A percentile compares a stretch with the other conserved stretches of the same genome.
phyloP scores from a whole-genome alignment of 345 rosid genomes.

The Eucalyptus tenuipes region DNA sequence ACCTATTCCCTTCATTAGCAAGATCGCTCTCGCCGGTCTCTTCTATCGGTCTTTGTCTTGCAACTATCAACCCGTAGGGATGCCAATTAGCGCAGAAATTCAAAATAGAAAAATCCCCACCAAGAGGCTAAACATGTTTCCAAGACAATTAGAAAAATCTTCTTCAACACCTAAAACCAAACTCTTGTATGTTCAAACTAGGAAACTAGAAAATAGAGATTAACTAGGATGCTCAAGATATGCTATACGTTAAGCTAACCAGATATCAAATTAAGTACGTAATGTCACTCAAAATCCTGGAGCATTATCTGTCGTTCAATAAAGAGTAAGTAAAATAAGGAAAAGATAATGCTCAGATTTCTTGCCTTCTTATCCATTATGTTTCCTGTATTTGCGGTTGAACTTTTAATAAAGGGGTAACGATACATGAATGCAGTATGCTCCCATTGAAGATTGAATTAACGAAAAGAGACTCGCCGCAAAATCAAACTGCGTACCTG shows the following conservation, averaged over 20 bases:
- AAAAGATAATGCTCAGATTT: neutral
- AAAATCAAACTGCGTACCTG: slow-evolving; percentile 27
- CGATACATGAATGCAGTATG: neutral
- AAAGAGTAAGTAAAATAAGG: neutral
- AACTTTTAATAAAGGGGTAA: neutral
- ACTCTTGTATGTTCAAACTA: neutral
- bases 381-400: neutral
- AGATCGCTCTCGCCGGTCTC: neutral
- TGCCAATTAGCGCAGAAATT: neutral
- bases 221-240: neutral
- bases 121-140: neutral
- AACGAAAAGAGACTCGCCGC: neutral
- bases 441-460: neutral
- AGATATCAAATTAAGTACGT: neutral
- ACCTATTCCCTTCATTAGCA: neutral
- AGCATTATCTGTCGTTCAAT: neutral
- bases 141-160: neutral
- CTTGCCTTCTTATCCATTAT: neutral
- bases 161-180: neutral
- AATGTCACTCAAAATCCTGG: neutral
- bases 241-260: neutral
- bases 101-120: neutral
- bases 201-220: neutral
- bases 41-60: neutral
- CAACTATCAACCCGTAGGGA: neutral